phyloP scores from a whole-genome alignment of 2,329 filamentous ascomycete species.

The Pochonia chlamydosporia region DNA sequence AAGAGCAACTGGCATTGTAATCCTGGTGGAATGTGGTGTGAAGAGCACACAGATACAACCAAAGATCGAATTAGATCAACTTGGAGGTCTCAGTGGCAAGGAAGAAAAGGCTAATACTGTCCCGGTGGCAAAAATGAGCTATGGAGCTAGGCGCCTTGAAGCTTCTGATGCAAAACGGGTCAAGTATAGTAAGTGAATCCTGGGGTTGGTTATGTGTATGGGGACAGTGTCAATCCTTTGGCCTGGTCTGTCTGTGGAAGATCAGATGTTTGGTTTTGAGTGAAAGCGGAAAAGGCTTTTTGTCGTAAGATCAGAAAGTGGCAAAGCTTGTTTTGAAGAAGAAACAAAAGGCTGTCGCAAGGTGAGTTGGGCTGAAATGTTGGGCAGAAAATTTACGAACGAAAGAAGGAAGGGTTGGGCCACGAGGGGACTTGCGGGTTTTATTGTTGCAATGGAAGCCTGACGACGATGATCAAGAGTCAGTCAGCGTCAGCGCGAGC shows the following conservation, averaged over 20 bases:
- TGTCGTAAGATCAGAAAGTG: conserved; percentile 14
- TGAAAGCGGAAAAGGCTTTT: conserved; percentile 10
- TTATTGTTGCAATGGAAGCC: conserved; percentile 34
- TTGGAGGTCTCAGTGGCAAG: conserved; percentile 2
- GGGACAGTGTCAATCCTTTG: conserved; percentile 3
- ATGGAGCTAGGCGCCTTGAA: conserved; percentile 1
- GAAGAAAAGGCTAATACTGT: background rate
- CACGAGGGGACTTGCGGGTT: conserved; percentile 42
- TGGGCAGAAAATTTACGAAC: conserved; percentile 30
- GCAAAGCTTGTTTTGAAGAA: conserved; percentile 12
- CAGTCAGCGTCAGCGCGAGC: conserved; percentile 10
- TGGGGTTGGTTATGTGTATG: conserved; percentile 13
- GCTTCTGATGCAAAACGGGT: conserved; percentile 19
- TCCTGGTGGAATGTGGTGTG: conserved; percentile 5
- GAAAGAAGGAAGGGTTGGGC: conserved; percentile 28
- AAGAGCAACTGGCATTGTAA: conserved; percentile 41
- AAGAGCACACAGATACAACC: conserved; percentile 3
- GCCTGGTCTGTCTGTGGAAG: conserved; percentile 13
- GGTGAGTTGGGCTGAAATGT: conserved; percentile 19
- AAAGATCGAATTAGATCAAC: conserved; percentile 8
- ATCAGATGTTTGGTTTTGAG: conserved; percentile 14
- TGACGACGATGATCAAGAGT: conserved; percentile 13
- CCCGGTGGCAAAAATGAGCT: conserved; percentile 16
- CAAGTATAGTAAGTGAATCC: conserved; percentile 19
- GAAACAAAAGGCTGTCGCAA: conserved; percentile 15